phyloP scores from a whole-genome alignment of 2,329 filamentous ascomycete genomes.

The Paecilomyces dactylethromorphus region DNA sequence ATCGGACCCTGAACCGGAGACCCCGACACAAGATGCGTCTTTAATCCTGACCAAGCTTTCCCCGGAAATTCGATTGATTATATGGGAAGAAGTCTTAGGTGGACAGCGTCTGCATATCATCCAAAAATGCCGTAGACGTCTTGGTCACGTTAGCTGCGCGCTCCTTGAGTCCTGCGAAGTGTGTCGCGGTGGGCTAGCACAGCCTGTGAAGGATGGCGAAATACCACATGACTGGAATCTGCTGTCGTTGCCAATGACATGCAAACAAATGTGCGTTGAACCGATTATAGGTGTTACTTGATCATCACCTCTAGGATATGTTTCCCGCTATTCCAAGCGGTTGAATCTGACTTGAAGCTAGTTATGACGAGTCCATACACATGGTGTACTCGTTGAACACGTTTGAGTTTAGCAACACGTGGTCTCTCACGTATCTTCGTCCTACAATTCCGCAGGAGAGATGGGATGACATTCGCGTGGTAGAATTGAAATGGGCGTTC shows the following conservation, averaged over 20 bases:
- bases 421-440: conserved; percentile 31
- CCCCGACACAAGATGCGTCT: conserved; percentile 3
- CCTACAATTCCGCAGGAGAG: conserved; percentile 23
- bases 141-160: conserved; percentile 27
- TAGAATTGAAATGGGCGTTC: conserved; percentile 34
- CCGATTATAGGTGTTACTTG: not conserved
- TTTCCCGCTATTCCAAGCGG: not conserved
- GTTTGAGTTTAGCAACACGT: conserved; percentile 35
- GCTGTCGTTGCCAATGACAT: conserved; percentile 23
- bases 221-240: conserved; percentile 9
- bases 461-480: conserved; percentile 23
- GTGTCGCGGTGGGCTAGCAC: conserved; percentile 23
- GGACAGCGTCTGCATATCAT: conserved; percentile 28
- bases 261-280: conserved; percentile 27
- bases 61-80: conserved; percentile 28
- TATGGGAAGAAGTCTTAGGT: conserved; percentile 29
- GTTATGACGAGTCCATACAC: conserved; percentile 28
- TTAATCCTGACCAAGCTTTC: conserved; percentile 24
- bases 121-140: conserved; percentile 22
- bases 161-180: conserved; percentile 23
- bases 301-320: not conserved
- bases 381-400: conserved; percentile 28
- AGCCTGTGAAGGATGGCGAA: conserved; percentile 17
- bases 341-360: conserved; percentile 7
- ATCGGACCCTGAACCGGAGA: not conserved